Base-by-base conservation (phyloP, 2,329 filamentous ascomycete species). In the Chaetomiaceae sp. region DNA sequence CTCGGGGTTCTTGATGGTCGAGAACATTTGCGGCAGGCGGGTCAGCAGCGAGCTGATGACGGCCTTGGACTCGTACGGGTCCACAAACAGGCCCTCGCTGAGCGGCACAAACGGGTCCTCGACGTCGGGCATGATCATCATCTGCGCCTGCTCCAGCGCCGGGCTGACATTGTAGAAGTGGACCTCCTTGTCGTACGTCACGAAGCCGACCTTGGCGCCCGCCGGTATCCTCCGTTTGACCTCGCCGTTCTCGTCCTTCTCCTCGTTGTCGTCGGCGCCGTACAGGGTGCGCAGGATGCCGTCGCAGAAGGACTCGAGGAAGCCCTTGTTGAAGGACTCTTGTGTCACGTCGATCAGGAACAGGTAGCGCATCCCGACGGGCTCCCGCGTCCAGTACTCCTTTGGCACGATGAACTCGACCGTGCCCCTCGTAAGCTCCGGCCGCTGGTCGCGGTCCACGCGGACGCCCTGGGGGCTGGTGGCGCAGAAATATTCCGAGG, bases 91-190 rank as follows among this genome's bases (percentile, higher is more conserved):
- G 15, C 92, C 91, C 54, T 95, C 88, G 59, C 88, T 90, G 17
- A 99, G 77, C 3, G 94, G 91, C 15, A 97, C 84, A 68, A 99
- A 99, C 0, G 94, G 94, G 61, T 99, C 94, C 64, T 97, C 91
- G 45, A 99, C 81, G 67, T 99, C 94, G 3, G 94, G 89, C 89
- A 99, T 96, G 47, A 99, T 91, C 77, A 99, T 83, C 90, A 99
- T 96, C 67, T 99, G 94, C 9, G 94, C 90, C 71, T 91, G 85
- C 51, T 94, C 87, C 38, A 96, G 76, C 37, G 80, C 80, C 34
- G 90, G 72, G 65, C 85, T 90, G 63, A 96, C 84, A 66, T 97
- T 97, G 76, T 97, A 99, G 69, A 97, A 99, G 68, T 99, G 94
- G 55, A 99, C 88, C 64, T 96, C 91, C 71, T 90, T 92, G 74